Evolutionary conservation across 2,329 filamentous ascomycete genomes (phyloP), one percentile per base, ranked within the genome.

Genomic region (Cladobotryum mycophilum): DNA sequence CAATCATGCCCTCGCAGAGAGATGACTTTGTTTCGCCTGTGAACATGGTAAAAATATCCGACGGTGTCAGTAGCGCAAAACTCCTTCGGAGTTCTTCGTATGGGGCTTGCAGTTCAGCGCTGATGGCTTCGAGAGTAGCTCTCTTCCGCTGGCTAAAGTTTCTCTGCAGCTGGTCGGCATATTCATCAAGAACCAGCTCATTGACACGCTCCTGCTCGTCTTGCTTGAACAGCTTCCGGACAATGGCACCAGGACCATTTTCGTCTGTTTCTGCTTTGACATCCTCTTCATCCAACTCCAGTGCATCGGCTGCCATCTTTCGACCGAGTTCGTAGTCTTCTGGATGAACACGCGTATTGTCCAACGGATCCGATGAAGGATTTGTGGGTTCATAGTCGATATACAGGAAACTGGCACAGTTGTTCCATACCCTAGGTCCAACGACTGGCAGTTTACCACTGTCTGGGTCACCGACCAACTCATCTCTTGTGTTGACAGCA

Each of bases 321-420:
- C 92, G 88, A 45, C 90, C 93, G 55, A 99, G 85, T 60, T 99
- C 93, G 68, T 99, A 99, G 66, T 99, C 93, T 73, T 99, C 93
- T 1, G 93, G 93, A 63, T 99, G 93, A 15, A 99, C 90, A 73
- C 93, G 88, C 43, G 93, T 99, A 65, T 93, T 95, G 70, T 99
- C 93, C 22, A 99, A 78, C 52, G 95, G 95, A 65, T 99, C 93
- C 1, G 91, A 89, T 13, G 87, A 80, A 2, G 85, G 79, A 60
- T 89, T 89, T 13, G 85, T 83, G n/a, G 82, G 78, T 57, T 96
- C 91, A 63, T 89, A 96, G 48, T 88, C 84, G 53, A 99, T 88
- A 64, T 84, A 95, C 35, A 99, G 72, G 73, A 97, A 97, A 72
- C 91, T 96, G 51, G 93, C 91, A 64, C 90, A 96, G 67, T 99